Evolutionary conservation across 176 grass and related monocot species (phyloP).

Genomic region (Lolium multiflorum): DNA sequence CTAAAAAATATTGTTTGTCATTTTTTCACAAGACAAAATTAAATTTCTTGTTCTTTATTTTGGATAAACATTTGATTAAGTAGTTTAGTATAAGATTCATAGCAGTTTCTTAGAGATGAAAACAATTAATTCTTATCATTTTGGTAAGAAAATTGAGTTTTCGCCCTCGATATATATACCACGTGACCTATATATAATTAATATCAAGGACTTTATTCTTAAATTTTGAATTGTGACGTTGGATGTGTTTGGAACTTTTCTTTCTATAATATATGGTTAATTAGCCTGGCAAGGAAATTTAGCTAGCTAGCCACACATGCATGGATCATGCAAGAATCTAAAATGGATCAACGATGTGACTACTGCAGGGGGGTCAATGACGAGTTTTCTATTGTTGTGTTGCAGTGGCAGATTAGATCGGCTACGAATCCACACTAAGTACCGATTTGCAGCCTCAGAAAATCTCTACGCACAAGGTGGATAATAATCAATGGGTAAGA

Average conservation of each 20-base stretch:
- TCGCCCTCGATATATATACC: too few relatives aligned
- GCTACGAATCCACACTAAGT: neutral
- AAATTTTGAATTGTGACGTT: too few relatives aligned
- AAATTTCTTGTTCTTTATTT: neutral
- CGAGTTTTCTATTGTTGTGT: neutral
- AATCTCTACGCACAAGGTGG: neutral
- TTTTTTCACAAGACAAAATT: neutral
- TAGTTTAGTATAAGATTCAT: neutral
- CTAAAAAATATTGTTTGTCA: neutral
- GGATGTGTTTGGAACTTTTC: too few relatives aligned
- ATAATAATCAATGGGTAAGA: neutral
- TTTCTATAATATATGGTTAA: neutral
- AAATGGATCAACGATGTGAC: too few relatives aligned
- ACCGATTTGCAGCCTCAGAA: neutral
- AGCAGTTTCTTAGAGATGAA: neutral
- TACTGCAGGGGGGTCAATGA: neutral
- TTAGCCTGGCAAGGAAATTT: neutral
- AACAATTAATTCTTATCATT: too few relatives aligned
- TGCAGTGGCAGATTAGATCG: neutral
- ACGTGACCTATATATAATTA: too few relatives aligned
- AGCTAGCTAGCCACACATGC: neutral
- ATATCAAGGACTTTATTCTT: too few relatives aligned
- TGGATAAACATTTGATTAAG: neutral
- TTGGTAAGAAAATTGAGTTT: too few relatives aligned
- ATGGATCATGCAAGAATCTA: neutral